These are phyloP conservation scores for Penicillium sp. DNA, from an alignment of 2,329 filamentous ascomycete genomes.

Conservation along the genomic window DNA sequence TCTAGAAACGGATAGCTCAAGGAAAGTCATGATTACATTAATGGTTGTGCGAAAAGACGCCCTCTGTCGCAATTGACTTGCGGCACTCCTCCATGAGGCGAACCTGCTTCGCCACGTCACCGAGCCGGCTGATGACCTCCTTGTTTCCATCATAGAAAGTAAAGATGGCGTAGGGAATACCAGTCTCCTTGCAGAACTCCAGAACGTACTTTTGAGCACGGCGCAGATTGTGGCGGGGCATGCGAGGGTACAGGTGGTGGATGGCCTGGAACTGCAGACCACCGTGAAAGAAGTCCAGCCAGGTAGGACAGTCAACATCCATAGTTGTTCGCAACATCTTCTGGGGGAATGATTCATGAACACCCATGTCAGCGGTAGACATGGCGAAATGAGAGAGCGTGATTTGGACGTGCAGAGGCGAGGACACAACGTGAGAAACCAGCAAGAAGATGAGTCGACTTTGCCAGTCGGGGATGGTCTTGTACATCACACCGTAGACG, in stretches of 20 bases:
- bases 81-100: constrained; percentile 75
- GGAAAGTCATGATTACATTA: constrained; percentile 4
- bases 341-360: constrained; percentile 82
- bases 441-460: constrained; percentile 73
- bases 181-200: constrained; percentile 78
- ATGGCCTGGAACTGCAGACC: constrained; percentile 88
- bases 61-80: constrained; percentile 40
- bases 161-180: constrained; percentile 81
- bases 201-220: constrained; percentile 72
- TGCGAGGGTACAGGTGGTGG: constrained; percentile 80
- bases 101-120: constrained; percentile 77
- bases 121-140: constrained; percentile 72
- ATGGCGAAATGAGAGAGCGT: constrained; percentile 91
- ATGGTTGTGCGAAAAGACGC: constrained; percentile 36
- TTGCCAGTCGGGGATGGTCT: constrained; percentile 66
- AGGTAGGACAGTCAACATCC: constrained; percentile 84
- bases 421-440: constrained; percentile 76
- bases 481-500: constrained; percentile 78
- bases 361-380: constrained; percentile 83
- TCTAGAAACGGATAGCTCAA: not conserved
- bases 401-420: constrained; percentile 84
- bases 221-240: constrained; percentile 82
- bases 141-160: constrained; percentile 83
- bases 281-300: constrained; percentile 87
- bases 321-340: constrained; percentile 91